These are phyloP conservation scores for Elaeis oleifera DNA, from an alignment of 202 grass and related monocot species.

Conservation along the genomic window DNA sequence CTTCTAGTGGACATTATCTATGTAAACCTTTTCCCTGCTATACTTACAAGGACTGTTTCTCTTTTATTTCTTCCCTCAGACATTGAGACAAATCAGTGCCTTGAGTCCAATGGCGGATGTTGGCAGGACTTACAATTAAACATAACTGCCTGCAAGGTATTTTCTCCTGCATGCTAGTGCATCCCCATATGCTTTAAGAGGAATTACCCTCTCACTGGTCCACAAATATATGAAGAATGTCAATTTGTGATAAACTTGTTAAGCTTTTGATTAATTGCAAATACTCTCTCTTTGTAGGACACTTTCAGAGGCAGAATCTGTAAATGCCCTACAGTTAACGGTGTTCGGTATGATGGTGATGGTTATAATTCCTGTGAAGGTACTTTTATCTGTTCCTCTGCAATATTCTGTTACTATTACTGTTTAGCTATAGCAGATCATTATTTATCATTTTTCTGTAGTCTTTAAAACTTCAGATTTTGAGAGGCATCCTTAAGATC, in stretches of 20 bases:
- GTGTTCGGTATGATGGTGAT: slow-evolving; percentile 63
- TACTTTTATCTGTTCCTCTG: slow-evolving; percentile 1
- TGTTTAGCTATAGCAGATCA: too few species aligned
- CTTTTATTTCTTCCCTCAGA: slow-evolving; percentile 17
- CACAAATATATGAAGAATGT: too few species aligned
- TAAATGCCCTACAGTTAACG: slow-evolving; percentile 55
- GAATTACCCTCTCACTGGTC: too few species aligned
- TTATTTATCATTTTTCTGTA: too few species aligned
- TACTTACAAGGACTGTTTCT: neutral
- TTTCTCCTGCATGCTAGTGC: neutral
- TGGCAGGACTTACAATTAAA: slow-evolving; percentile 55
- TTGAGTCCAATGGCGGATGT: slow-evolving; percentile 69
- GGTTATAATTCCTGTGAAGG: slow-evolving; percentile 67
- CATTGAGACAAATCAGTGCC: slow-evolving; percentile 84
- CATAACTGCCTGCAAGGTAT: slow-evolving; percentile 73
- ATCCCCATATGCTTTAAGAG: too few species aligned
- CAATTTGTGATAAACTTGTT: too few species aligned
- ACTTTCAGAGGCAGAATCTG: slow-evolving; percentile 77
- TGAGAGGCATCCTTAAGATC: too few species aligned
- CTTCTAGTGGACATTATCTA: neutral
- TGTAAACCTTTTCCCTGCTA: too few species aligned
- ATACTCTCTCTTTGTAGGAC: slow-evolving; percentile 32
- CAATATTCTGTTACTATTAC: too few species aligned
- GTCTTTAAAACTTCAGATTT: too few species aligned
- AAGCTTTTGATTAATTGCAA: neutral